Base-by-base conservation (phyloP, 1,284 basidiomycete genomes). In the Golubevia pallescens region DNA sequence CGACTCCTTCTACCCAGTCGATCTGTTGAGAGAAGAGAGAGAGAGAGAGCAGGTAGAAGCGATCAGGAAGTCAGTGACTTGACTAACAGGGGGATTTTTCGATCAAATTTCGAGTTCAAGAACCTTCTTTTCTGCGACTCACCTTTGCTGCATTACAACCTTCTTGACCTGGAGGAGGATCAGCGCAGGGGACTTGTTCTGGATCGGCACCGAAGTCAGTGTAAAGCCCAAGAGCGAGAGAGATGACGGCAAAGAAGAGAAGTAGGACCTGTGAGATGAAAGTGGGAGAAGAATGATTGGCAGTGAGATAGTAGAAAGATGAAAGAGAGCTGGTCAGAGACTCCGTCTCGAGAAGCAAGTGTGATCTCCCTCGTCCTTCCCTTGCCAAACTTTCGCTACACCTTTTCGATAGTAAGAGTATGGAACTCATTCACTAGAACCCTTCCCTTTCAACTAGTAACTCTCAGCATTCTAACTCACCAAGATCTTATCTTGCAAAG, bases 1-100 rank as follows among this genome's bases (percentile, higher is more conserved):
- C 94, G 13, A 99, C 94, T 79, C 97, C 97, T 87, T 99, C 96
- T 2, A 99, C 94, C 95, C 96, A 99, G 80, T 98, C 95, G 61
- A 90, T 87, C 24, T 65, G 53, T 63, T 86, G 76, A 53, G 6
- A 14, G 32, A 34, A 51, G 7, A 24, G 23, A 28, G 53, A 3
- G 56, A 24, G 7, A 57, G 7, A 16, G 7, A 21, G 28, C 28
- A 28, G 28, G 28, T 28, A 28, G 28, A 28, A 28, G 28, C 28
- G 28, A 28, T 28, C 28, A 28, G 28, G 28, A 28, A 28, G 28
- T 28, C 28, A 28, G 28, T 28, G 28, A 28, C 28, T 28, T 28
- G 28, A 28, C 28, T 28, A 28, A 28, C 28, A 28, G 28, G 28
- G 28, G 28, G 28, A 28, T 28, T 28, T 58, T 51, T 20, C n/a